phyloP scores from a whole-genome alignment of 805 yeast genomes.

The Metschnikowia dekortorum region DNA sequence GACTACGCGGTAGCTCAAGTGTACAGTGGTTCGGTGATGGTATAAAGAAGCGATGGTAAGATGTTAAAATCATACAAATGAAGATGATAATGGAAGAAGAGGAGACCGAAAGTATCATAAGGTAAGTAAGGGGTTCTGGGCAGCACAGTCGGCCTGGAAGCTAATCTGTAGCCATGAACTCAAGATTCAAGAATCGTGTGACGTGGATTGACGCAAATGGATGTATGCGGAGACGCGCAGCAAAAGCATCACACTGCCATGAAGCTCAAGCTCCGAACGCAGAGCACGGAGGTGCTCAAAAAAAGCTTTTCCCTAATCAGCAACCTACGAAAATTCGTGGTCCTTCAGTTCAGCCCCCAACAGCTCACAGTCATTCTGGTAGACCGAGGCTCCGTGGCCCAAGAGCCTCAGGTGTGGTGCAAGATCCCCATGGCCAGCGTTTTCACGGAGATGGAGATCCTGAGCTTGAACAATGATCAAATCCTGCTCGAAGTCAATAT shows the following conservation, averaged over 20 bases:
- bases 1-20: no score
- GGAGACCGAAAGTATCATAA: no score
- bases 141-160: no score
- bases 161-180: no score
- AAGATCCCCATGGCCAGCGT: conserved; percentile 42
- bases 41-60: no score
- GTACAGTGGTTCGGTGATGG: no score
- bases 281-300: conserved; percentile 23
- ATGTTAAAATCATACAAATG: no score
- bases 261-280: conserved; percentile 26
- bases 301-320: conserved; percentile 48
- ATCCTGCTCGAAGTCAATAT: conserved; percentile 59
- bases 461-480: conserved; percentile 48
- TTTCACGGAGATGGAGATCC: conserved; percentile 48
- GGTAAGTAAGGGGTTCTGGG: no score
- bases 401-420: conserved; percentile 69
- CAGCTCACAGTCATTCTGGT: conserved; percentile 49
- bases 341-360: conserved; percentile 50
- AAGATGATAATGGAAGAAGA: no score
- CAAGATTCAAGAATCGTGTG: no score
- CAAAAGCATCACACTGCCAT: conserved; percentile 7
- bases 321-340: conserved; percentile 50
- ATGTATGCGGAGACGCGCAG: conserved; percentile 4
- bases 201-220: not conserved
- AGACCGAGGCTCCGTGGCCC: conserved; percentile 35